Evolutionary conservation across 2,329 filamentous ascomycete genomes (phyloP).

Genomic region (Aspergillus tubingensis): DNA sequence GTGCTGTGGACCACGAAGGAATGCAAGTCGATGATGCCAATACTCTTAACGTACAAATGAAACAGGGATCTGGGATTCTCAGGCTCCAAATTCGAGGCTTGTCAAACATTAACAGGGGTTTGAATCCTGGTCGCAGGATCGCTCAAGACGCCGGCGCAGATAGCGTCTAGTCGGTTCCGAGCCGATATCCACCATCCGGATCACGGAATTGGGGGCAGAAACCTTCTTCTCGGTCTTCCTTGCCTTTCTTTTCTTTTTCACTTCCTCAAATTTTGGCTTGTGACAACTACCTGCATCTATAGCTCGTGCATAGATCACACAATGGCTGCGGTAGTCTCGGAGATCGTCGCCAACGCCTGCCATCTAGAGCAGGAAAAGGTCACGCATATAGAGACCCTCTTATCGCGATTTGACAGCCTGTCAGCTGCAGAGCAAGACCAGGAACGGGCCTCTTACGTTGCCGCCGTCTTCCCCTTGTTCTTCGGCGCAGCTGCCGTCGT

Average conservation of each 20-base stretch:
- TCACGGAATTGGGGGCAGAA: not conserved
- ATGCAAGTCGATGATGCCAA: not conserved
- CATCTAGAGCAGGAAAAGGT: not conserved
- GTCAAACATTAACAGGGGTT: not conserved
- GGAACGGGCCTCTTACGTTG: not conserved
- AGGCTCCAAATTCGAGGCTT: not conserved
- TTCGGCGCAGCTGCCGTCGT: not conserved
- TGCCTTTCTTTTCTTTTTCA: not conserved
- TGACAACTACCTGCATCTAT: not conserved
- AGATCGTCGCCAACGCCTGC: not conserved
- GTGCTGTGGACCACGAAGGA: not conserved
- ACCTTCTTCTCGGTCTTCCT: not conserved
- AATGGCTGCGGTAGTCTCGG: not conserved
- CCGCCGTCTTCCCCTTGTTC: not conserved
- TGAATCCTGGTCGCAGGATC: not conserved
- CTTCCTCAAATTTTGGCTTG: not conserved
- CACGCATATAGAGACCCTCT: not conserved
- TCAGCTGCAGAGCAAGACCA: not conserved
- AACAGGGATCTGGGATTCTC: not conserved
- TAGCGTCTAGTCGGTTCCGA: slow-evolving; percentile 1
- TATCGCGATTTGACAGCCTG: not conserved
- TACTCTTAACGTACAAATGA: not conserved
- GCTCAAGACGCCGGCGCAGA: not conserved
- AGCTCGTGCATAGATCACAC: not conserved
- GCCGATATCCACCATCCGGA: not conserved